phyloP scores from a whole-genome alignment of 2,329 filamentous ascomycete genomes.

The Metarhizium rileyi region DNA sequence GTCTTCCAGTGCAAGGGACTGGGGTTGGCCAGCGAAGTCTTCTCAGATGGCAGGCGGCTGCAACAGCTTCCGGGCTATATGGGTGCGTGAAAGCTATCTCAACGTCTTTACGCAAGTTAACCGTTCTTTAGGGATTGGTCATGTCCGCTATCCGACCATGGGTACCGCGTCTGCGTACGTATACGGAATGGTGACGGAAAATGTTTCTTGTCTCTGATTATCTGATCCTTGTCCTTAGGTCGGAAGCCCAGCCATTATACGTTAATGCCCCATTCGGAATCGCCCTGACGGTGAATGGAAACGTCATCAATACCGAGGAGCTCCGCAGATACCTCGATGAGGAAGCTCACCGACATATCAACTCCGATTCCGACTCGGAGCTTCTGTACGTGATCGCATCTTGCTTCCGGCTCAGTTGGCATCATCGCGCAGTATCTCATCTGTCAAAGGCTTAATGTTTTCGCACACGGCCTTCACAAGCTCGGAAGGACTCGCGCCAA shows the following conservation, averaged over 20 bases:
- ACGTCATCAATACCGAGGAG: conserved; percentile 68
- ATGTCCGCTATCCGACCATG: conserved; percentile 82
- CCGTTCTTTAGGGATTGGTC: conserved; percentile 43
- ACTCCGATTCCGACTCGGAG: conserved; percentile 82
- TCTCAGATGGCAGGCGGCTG: conserved; percentile 67
- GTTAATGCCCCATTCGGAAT: conserved; percentile 77
- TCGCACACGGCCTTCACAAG: conserved; percentile 71
- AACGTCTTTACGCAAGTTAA: neutral
- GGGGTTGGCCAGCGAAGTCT: conserved; percentile 41
- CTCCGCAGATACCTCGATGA: conserved; percentile 63
- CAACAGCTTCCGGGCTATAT: conserved; percentile 58
- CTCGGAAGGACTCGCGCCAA: conserved; percentile 76
- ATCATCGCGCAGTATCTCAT: neutral
- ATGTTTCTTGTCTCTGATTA: neutral
- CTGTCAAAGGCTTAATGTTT: conserved; percentile 57
- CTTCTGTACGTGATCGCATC: conserved; percentile 10
- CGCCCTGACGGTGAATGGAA: conserved; percentile 76
- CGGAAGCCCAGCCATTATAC: conserved; percentile 88
- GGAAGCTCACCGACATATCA: conserved; percentile 76
- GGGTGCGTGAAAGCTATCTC: conserved; percentile 30
- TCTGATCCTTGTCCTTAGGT: conserved; percentile 34
- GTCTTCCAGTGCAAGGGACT: conserved; percentile 79
- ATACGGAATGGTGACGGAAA: neutral
- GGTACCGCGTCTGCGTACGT: conserved; percentile 54
- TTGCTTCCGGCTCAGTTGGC: neutral